phyloP scores from a whole-genome alignment of 805 yeast genomes.

The Myxozyma melibiosi region DNA sequence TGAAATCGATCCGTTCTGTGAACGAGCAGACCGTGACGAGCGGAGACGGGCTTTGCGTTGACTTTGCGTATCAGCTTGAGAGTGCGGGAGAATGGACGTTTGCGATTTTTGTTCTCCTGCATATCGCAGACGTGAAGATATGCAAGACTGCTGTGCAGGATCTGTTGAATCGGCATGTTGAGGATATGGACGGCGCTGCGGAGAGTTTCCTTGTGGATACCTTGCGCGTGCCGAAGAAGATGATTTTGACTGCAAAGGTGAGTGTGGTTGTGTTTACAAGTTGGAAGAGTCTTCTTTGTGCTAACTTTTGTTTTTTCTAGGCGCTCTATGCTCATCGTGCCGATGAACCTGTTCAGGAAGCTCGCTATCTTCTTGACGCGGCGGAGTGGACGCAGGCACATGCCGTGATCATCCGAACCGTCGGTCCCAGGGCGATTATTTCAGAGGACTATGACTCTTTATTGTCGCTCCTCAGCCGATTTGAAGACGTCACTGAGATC shows the following conservation, averaged over 20 bases:
- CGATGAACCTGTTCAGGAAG: constrained; percentile 61
- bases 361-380: constrained; percentile 64
- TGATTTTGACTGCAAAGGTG: constrained; percentile 31
- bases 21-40: background rate
- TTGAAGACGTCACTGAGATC: constrained; percentile 34
- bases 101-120: constrained; percentile 65
- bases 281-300: background rate
- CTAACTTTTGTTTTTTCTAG: constrained; percentile 53
- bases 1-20: constrained; percentile 28
- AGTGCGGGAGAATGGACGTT: constrained; percentile 55
- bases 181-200: constrained; percentile 14
- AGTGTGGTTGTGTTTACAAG: background rate
- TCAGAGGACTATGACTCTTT: constrained; percentile 44
- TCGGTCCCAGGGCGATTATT: constrained; percentile 75
- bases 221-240: constrained; percentile 21
- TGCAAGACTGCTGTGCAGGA: constrained; percentile 48
- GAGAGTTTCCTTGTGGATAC: constrained; percentile 10
- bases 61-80: constrained; percentile 57
- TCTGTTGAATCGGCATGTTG: constrained; percentile 36
- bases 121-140: constrained; percentile 52
- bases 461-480: constrained; percentile 34
- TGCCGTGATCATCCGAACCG: constrained; percentile 51
- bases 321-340: constrained; percentile 57
- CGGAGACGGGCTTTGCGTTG: constrained; percentile 47
- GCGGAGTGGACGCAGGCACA: constrained; percentile 66